A percentile compares a stretch with the other conserved stretches of the same genome.
These are phyloP conservation scores for Rasamsonia emersonii DNA, from an alignment of 2,329 filamentous ascomycete species.

Conservation along the genomic window DNA sequence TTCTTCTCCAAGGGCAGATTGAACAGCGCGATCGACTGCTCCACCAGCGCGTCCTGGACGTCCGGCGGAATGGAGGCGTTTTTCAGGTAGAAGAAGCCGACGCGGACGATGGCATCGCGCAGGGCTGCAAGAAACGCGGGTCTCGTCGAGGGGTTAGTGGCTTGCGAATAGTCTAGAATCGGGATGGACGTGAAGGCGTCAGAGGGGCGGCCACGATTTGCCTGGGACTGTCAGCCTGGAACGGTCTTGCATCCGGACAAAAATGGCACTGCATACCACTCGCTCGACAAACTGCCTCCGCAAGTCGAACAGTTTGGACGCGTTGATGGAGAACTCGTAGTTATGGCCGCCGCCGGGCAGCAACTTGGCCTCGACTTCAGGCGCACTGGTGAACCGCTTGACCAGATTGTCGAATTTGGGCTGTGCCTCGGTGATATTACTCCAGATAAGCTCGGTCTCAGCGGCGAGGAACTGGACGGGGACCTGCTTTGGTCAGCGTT, in stretches of 20 bases:
- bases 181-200: conserved; percentile 24
- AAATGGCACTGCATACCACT: conserved; percentile 6
- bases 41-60: conserved; percentile 21
- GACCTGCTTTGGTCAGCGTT: no score
- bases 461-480: conserved; percentile 7
- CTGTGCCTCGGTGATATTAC: conserved; percentile 5
- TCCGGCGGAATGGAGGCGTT: conserved; percentile 18
- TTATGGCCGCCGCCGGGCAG: conserved; percentile 7
- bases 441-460: conserved; percentile 7
- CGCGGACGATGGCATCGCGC: conserved; percentile 25
- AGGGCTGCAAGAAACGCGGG: conserved; percentile 18
- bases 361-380: conserved; percentile 5
- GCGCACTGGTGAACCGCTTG: conserved; percentile 3
- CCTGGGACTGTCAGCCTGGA: no score
- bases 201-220: no score
- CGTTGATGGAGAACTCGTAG: conserved; percentile 7
- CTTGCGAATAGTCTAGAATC: conserved; percentile 21
- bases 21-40: conserved; percentile 37
- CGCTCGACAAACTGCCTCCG: conserved; percentile 7
- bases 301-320: conserved; percentile 2
- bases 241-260: no score
- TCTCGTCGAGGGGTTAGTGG: conserved; percentile 13
- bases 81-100: conserved; percentile 28
- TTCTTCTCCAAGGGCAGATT: conserved; percentile 37
- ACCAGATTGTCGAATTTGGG: conserved; percentile 6